Base-by-base conservation (phyloP, 2,329 filamentous ascomycete genomes). In the Scytalidium lignicola region DNA sequence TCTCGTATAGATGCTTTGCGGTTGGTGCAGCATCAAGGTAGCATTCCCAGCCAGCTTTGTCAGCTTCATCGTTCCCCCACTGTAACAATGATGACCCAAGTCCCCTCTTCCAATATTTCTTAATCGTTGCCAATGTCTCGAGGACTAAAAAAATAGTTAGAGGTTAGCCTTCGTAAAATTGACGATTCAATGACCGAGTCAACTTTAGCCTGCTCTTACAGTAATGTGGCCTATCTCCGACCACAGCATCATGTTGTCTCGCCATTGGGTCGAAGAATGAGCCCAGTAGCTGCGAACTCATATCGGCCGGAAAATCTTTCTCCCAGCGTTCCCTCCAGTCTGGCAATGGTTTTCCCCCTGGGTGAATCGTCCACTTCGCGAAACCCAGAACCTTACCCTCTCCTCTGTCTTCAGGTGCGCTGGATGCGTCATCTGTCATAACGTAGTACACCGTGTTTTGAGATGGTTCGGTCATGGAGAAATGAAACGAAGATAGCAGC, bases 11-110 rank as follows among this genome's bases (percentile, higher is more conserved):
- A 18, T 20, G 39, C 26, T 39, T 42, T 9, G 44, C 51, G 19
- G 2, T 4, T 26, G 22, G 18, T 10, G n/a, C 42, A 10, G 46
- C 51, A 49, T 54, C 51, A n/a, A 54, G 32, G 43, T 54, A 54
- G 26, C 21, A 23, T 37, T 51, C 51, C 19, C 49, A 6, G 12
- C 49, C 49, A 5, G 45, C 44, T 17, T 20, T 17, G 44, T 54
- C 51, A 8, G 49, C 51, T 18, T 28, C 28, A 3, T 49, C 47
- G 21, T 21, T 41, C 3, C 46, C 49, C 41, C 46, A 49, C 15
- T 44, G 19, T 13, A 54, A 12, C 6, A 51, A 10, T 29, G 32
- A 18, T 17, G 46, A 46, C 3, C 23, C 50, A 6, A 49, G 28
- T 13, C 50, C 50, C 10, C 22, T 22, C 26, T 44, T 43, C 19